Percentiles rank a stretch among this genome's conserved stretches.
phyloP scores from a whole-genome alignment of 176 grass and related monocot species.

The Oryza officinalis region DNA sequence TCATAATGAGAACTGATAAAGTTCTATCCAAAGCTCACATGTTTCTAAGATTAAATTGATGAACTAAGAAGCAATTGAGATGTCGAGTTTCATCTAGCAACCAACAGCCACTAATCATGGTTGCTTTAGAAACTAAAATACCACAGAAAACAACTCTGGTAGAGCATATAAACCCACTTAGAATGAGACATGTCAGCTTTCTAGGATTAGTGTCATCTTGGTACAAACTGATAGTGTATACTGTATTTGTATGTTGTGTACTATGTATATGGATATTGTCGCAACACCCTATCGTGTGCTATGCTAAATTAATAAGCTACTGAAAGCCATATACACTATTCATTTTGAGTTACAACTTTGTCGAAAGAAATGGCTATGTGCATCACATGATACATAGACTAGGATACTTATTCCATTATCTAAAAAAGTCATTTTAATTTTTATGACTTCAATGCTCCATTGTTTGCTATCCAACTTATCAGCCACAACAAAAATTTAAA shows the following conservation, averaged over 20 bases:
- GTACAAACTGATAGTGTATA: background rate
- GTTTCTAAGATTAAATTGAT: background rate
- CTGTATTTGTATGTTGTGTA: background rate
- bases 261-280: background rate
- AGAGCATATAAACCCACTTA: conserved; percentile 11
- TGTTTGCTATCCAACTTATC: fast-evolving
- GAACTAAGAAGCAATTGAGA: background rate
- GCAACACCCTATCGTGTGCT: background rate
- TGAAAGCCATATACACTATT: background rate
- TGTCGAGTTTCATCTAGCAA: background rate
- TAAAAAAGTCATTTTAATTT: background rate
- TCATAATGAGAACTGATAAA: background rate
- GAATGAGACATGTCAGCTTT: background rate
- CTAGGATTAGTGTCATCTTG: background rate
- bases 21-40: background rate
- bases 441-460: no score
- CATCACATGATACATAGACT: no score
- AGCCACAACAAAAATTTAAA: fast-evolving
- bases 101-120: background rate
- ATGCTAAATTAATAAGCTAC: background rate
- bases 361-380: background rate
- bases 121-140: conserved; percentile 28
- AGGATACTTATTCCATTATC: background rate
- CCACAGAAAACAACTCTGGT: background rate
- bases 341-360: background rate